phyloP scores from a whole-genome alignment of 176 grass and related monocot species.

The Oryza rufipogon region DNA sequence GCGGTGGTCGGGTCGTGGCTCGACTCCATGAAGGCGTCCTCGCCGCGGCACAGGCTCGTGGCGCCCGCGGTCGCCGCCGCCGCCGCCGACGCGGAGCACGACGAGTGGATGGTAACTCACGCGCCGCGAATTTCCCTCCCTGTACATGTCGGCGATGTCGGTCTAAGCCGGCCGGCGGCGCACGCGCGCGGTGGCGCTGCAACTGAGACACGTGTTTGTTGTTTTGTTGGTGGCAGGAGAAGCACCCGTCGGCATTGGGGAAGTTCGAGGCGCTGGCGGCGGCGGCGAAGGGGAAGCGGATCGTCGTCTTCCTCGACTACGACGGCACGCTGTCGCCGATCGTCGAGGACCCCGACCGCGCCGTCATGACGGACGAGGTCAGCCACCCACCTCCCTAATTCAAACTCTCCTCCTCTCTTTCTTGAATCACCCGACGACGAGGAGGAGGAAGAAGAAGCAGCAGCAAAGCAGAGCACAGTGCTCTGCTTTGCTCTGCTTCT shows the following conservation, averaged over 20 bases:
- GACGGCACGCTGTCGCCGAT: constrained; percentile 85
- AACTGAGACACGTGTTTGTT: not conserved
- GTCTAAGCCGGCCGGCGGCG: too few species aligned
- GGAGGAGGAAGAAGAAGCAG: not conserved
- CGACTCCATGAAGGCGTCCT: constrained; percentile 77
- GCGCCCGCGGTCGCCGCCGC: not conserved
- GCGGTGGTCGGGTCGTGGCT: constrained; percentile 48
- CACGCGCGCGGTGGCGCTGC: not conserved
- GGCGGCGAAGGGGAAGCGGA: constrained; percentile 56
- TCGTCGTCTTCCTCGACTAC: constrained; percentile 84
- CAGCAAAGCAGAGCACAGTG: constrained; percentile 33
- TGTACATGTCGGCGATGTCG: not conserved
- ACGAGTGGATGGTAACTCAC: constrained; percentile 53
- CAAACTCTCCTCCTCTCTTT: not conserved
- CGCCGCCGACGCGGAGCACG: constrained; percentile 33
- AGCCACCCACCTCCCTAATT: too few species aligned
- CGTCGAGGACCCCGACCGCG: constrained; percentile 75
- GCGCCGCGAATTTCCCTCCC: not conserved
- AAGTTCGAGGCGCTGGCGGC: constrained; percentile 56
- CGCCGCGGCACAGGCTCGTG: constrained; percentile 49
- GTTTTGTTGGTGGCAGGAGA: constrained; percentile 34
- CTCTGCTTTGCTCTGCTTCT: not conserved
- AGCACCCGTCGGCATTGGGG: constrained; percentile 70
- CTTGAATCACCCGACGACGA: not conserved
- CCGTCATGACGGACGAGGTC: constrained; percentile 82